Base-by-base conservation (phyloP, 345 rosid species). In the Noccaea caerulescens region DNA sequence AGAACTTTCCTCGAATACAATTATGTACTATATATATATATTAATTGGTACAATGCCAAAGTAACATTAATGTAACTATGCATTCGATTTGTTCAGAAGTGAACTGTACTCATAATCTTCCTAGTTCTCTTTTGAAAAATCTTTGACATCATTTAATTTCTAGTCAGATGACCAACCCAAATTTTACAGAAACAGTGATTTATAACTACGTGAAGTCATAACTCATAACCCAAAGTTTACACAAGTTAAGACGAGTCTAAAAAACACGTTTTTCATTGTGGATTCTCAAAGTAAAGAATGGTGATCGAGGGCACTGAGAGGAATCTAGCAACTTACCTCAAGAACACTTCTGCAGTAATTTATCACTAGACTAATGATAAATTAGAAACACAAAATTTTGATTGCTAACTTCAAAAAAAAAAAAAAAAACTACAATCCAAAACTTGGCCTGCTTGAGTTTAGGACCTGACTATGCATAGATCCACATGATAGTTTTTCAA, bases 11-110 rank as follows among this genome's bases (percentile, higher is more conserved):
- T 58, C 37, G 33, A 38, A 65, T 44, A 43, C 59, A 66, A 73
- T 66, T 14, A 57, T 57, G 27, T 57, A 36, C 18, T 36, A 57
- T 36, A 14, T 64, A 16, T 36, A 8, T 44, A 11, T 20, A 66
- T 66, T 73, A 18, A 58, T 73, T 65, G 44, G 36, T 65, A 73
- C 36, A 58, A 57, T 73, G 72, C 23, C 61, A 73, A 66, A 74
- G 30, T 66, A 9, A 57, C 72, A 66, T 67, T 44, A 66, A 73
- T 73, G 67, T 73, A 47, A 64, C 59, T 57, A 65, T 57, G 13
- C 58, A 58, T 33, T 66, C 45, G 14, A 74, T 51, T 59, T 41
- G 72, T 66, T 52, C 33, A 73, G 66, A 73, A 66, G 72, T 66
- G 58, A 52, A 51, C 53, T 56, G 50, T 66, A 66, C 72, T 58